These are phyloP conservation scores for Paramarasmius palmivorus DNA, from an alignment of 1,284 basidiomycete genomes.

Conservation along the genomic window DNA sequence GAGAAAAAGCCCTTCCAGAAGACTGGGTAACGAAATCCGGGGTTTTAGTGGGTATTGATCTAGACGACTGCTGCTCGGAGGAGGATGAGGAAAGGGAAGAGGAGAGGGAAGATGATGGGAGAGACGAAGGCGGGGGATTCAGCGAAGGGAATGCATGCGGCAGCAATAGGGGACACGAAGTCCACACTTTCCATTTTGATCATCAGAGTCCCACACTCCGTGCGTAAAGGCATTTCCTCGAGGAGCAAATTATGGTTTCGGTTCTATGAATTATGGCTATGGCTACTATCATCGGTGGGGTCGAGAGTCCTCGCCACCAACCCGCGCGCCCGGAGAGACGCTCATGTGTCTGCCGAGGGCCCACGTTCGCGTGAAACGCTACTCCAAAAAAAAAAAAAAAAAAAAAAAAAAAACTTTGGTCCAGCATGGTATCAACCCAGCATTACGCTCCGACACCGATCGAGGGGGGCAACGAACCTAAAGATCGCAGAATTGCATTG, in stretches of 20 bases:
- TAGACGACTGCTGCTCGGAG: background rate
- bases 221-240: constrained; percentile 15
- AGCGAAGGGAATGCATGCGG: background rate
- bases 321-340: too few relatives aligned
- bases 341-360: too few relatives aligned
- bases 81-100: too few relatives aligned
- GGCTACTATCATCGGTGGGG: too few relatives aligned
- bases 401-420: too few relatives aligned
- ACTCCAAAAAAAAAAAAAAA: too few relatives aligned
- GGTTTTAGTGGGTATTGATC: constrained; percentile 23
- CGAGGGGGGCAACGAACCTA: too few relatives aligned
- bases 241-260: background rate
- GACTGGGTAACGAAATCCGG: constrained; percentile 15
- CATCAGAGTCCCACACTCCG: constrained; percentile 11
- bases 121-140: background rate
- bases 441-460: background rate
- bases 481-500: background rate
- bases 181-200: too few relatives aligned
- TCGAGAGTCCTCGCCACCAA: too few relatives aligned
- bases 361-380: too few relatives aligned
- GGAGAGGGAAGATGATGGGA: background rate
- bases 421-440: too few relatives aligned
- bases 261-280: background rate
- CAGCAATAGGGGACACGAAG: background rate
- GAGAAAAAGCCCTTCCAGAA: constrained; percentile 13